These are phyloP conservation scores for Penicillium cosmopolitanum DNA, from an alignment of 495 filamentous ascomycete species.

Conservation along the genomic window DNA sequence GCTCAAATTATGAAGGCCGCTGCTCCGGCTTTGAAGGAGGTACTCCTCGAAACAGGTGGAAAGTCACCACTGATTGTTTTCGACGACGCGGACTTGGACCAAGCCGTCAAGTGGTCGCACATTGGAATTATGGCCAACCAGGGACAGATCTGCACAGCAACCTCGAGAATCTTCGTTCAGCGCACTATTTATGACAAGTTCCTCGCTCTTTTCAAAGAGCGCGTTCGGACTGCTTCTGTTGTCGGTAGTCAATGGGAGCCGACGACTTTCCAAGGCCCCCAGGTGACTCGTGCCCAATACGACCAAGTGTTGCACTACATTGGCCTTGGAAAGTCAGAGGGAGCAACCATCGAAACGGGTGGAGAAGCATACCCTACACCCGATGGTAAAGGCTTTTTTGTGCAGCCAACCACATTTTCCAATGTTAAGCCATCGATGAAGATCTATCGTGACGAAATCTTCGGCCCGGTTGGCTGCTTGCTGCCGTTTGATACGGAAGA, in stretches of 20 bases:
- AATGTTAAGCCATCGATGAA: constrained; percentile 62
- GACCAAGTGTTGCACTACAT: not conserved
- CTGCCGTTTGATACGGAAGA: constrained; percentile 74
- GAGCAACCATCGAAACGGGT: not conserved
- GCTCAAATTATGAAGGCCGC: not conserved
- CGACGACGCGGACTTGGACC: not conserved
- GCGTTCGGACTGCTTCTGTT: not conserved
- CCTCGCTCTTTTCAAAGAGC: not conserved
- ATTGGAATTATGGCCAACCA: not conserved
- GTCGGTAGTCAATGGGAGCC: not conserved
- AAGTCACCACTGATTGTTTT: not conserved
- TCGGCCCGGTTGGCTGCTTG: constrained; percentile 83
- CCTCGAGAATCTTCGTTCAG: not conserved
- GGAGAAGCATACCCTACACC: not conserved
- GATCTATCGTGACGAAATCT: constrained; percentile 70
- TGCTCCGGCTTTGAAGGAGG: not conserved
- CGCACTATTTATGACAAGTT: not conserved
- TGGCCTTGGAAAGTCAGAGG: not conserved
- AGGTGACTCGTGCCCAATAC: not conserved
- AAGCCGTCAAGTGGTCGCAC: not conserved
- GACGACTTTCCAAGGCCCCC: not conserved
- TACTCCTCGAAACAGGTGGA: not conserved
- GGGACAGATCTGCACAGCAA: not conserved
- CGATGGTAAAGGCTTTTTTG: constrained; percentile 55
- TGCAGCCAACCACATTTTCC: constrained; percentile 69